These are phyloP conservation scores for Diplogelasinospora grovesii DNA, from an alignment of 495 filamentous ascomycete genomes.

Conservation along the genomic window DNA sequence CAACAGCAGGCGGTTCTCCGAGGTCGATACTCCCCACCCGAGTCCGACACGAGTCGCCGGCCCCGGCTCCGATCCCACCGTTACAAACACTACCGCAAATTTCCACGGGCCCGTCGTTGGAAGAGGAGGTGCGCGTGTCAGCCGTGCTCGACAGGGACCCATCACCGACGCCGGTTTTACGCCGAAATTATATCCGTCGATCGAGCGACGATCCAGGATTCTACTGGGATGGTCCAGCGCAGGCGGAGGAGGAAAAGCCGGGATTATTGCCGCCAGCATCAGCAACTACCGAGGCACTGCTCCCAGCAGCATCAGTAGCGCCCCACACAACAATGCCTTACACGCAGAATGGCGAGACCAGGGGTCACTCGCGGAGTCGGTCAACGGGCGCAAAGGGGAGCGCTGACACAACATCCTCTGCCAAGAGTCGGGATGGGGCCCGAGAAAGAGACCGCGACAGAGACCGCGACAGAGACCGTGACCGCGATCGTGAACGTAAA, in stretches of 20 bases:
- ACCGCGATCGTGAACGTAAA: conserved; percentile 29
- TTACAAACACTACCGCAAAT: conserved; percentile 31
- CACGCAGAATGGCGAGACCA: conserved; percentile 28
- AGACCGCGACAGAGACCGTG: conserved; percentile 14
- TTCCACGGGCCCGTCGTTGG: conserved; percentile 33
- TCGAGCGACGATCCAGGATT: conserved; percentile 10
- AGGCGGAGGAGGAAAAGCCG: conserved; percentile 10
- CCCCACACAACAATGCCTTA: conserved; percentile 21
- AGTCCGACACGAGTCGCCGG: conserved; percentile 15
- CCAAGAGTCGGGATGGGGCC: conserved; percentile 25
- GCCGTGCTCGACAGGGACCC: conserved; percentile 14
- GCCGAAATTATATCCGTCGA: conserved; percentile 3
- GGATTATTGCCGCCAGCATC: conserved; percentile 13
- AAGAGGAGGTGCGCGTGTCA: conserved; percentile 23
- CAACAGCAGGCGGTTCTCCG: conserved; percentile 20
- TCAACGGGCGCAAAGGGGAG: conserved; percentile 39
- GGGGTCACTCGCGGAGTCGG: conserved; percentile 43
- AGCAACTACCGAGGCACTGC: conserved; percentile 9
- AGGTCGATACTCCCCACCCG: conserved; percentile 8
- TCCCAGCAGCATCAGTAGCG: conserved; percentile 8
- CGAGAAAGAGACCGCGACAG: conserved; percentile 4
- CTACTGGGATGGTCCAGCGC: conserved; percentile 21
- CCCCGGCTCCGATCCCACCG: conserved; percentile 19
- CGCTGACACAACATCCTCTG: conserved; percentile 28
- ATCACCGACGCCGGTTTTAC: conserved; percentile 9